Evolutionary conservation across 2,329 filamentous ascomycete species (phyloP).

Genomic region (Aspergillus novoparasiticus): DNA sequence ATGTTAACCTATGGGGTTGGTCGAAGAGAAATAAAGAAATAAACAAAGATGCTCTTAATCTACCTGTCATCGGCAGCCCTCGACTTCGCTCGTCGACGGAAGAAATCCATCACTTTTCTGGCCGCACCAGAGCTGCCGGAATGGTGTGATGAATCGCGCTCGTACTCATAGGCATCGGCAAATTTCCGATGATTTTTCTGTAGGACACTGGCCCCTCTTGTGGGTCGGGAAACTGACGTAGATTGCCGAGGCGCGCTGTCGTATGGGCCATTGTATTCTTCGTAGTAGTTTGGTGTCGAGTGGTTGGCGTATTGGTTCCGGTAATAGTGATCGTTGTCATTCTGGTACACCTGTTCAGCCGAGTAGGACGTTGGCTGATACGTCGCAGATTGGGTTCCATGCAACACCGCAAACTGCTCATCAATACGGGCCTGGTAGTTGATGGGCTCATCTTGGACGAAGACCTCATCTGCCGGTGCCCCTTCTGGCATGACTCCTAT

Average conservation of each 20-base stretch:
- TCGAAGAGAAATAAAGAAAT: slow-evolving; percentile 13
- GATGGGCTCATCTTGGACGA: slow-evolving; percentile 30
- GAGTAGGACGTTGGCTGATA: slow-evolving; percentile 34
- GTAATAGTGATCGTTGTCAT: slow-evolving; percentile 34
- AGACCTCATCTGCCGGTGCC: slow-evolving; percentile 27
- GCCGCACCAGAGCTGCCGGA: slow-evolving; percentile 84
- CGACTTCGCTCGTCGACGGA: slow-evolving; percentile 81
- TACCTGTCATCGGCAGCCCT: slow-evolving; percentile 54
- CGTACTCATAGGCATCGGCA: slow-evolving; percentile 81
- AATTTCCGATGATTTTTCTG: slow-evolving; percentile 88
- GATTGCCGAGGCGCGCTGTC: slow-evolving; percentile 46
- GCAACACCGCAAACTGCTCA: slow-evolving; percentile 43
- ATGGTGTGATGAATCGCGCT: slow-evolving; percentile 61
- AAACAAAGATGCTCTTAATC: slow-evolving; percentile 14
- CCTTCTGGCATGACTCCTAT: slow-evolving; percentile 33
- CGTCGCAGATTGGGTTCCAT: slow-evolving; percentile 35
- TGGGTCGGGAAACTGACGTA: slow-evolving; percentile 42
- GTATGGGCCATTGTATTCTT: slow-evolving; percentile 49
- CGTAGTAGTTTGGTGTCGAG: slow-evolving; percentile 47
- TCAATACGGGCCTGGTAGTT: slow-evolving; percentile 46
- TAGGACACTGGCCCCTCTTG: slow-evolving; percentile 60
- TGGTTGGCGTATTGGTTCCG: slow-evolving; percentile 34
- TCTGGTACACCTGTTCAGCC: slow-evolving; percentile 35
- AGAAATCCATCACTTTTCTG: slow-evolving; percentile 97
- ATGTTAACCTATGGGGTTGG: slow-evolving; percentile 14